A percentile compares a stretch with the other conserved stretches of the same genome.
phyloP scores from a whole-genome alignment of 352 stramenopile genomes.

The Phytophthora multivora region DNA sequence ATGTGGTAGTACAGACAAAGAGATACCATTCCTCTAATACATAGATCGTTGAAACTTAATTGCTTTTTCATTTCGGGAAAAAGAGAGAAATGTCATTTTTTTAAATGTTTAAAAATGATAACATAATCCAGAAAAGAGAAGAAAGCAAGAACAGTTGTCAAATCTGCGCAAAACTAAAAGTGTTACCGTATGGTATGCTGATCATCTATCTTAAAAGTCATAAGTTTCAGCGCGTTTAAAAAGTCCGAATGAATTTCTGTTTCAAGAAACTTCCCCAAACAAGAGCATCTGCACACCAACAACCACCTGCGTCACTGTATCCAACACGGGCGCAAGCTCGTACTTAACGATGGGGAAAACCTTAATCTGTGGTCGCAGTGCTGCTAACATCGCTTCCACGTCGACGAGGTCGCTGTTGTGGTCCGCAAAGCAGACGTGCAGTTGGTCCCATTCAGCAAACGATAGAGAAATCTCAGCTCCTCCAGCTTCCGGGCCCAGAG shows the following conservation, averaged over 20 bases:
- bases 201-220: no score
- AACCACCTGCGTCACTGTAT: constrained; percentile 59
- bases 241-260: no score
- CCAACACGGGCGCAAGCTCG: constrained; percentile 58
- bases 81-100: no score
- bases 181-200: no score
- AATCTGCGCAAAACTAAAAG: no score
- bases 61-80: no score
- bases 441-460: constrained; percentile 48
- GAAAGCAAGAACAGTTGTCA: no score
- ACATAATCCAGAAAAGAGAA: no score
- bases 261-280: no score
- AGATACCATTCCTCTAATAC: constrained; percentile 17
- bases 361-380: constrained; percentile 42
- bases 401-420: constrained; percentile 41
- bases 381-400: constrained; percentile 41
- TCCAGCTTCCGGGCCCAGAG: constrained; percentile 36
- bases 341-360: constrained; percentile 44
- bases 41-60: constrained; percentile 18
- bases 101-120: no score
- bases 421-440: constrained; percentile 53
- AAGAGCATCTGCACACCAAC: constrained; percentile 56
- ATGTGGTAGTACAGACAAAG: constrained; percentile 2
- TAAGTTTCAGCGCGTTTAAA: no score
- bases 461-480: constrained; percentile 33